Percentiles rank a stretch among this genome's conserved stretches.
Conservation (phyloP, 441 rosid genomes). For the Brassica hybrid region DNA sequence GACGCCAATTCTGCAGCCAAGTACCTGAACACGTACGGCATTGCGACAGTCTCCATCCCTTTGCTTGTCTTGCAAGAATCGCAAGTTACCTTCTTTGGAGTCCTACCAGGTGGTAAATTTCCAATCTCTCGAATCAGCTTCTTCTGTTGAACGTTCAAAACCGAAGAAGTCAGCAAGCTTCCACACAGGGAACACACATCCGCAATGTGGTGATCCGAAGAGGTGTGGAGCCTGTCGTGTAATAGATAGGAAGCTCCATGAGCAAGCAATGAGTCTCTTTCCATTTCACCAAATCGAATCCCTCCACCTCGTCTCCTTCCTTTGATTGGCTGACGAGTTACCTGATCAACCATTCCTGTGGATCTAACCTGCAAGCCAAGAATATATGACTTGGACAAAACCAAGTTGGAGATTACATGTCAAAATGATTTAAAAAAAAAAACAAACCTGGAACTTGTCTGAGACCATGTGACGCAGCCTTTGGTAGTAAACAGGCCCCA, state of each 20-base stretch:
- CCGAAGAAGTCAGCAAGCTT: constrained; percentile 73
- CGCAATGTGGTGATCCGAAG: constrained; percentile 93
- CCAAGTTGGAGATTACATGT: not conserved
- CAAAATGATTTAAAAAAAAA: not conserved
- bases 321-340: constrained; percentile 94
- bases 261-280: constrained; percentile 91
- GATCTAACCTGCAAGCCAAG: constrained; percentile 78
- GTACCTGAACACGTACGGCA: constrained; percentile 92
- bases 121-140: constrained; percentile 58
- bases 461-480: constrained; percentile 99
- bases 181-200: constrained; percentile 92
- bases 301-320: constrained; percentile 99
- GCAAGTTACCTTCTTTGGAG: constrained; percentile 77
- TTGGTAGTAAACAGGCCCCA: constrained; percentile 98
- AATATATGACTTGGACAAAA: constrained; percentile 11
- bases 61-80: constrained; percentile 74
- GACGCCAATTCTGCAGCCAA: constrained; percentile 94
- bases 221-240: constrained; percentile 96
- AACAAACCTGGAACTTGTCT: constrained; percentile 85
- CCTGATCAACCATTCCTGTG: constrained; percentile 86
- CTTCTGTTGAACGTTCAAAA: constrained; percentile 60
- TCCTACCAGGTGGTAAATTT: constrained; percentile 68
- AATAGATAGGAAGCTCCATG: constrained; percentile 95
- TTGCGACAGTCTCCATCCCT: constrained; percentile 94
- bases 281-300: constrained; percentile 98